Base-by-base conservation (phyloP, 306 rosid species). In the Sphenostylis stenocarpa region DNA sequence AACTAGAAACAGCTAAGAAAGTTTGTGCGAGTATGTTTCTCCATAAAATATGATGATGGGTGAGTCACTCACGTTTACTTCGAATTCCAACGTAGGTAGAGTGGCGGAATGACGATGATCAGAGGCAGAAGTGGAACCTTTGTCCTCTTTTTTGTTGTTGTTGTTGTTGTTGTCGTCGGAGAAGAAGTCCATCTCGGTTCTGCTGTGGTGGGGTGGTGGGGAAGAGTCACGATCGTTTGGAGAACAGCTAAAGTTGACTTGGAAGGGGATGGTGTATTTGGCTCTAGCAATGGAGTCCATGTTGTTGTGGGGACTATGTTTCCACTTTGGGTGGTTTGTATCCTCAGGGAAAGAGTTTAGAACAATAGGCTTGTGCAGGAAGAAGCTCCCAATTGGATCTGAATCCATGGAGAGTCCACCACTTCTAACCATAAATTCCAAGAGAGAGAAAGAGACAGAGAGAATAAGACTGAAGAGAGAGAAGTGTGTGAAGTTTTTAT, bases 351-450 rank as follows among this genome's bases (percentile, higher is more conserved):
- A 87, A 49, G 98, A 90, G 84, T 93, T 86, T 55, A 88, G 96
- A 55, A 86, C 90, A 76, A 61, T 60, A 20, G 96, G 91, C 3
- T 67, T 75, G 84, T 85, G 85, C 60, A 71, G 84, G 45, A 84
- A 87, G 84, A 85, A 85, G 34, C 41, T 67, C 66, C 79, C 77
- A 45, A 64, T 17, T 81, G 91, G 98, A 91, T 90, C 93, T 86
- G 90, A 85, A 94, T 87, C 93, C 92, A 91, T 87, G 84, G 91
- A 78, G 83, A 90, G 91, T 90, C 91, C 93, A 87, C 88, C 90
- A 85, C 75, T 86, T 79, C 86, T 85, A 85, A 78, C 93, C 90
- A 90, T 90, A 72, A 86, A 87, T 81, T 58, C 58, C 52, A 24
- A 61, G 31, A 28, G 64, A 66, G 34, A 41, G 52, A 66, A 36